Conservation (phyloP, 2,329 filamentous ascomycete genomes). For the Magnaporthales sp. region DNA sequence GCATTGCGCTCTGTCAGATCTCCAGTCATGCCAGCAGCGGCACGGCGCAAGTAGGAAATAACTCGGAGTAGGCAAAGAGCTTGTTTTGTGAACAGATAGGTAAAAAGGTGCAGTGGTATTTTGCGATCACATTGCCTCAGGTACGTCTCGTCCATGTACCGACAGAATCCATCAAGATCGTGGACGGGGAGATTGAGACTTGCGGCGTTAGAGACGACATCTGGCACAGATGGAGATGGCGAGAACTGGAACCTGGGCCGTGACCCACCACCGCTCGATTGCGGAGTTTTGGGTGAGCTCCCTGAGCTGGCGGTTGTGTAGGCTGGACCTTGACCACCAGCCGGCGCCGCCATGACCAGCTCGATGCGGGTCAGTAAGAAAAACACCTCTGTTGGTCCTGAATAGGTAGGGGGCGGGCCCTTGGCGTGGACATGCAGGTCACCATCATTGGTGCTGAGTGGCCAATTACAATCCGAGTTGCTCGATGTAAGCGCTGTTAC, state of each 20-base stretch:
- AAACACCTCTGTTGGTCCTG: constrained; percentile 49
- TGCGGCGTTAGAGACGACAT: constrained; percentile 37
- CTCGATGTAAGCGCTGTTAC: constrained; percentile 45
- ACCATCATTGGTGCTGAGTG: constrained; percentile 53
- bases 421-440: constrained; percentile 50
- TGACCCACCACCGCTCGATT: constrained; percentile 11
- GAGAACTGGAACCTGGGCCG: constrained; percentile 21
- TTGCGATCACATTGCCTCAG: constrained; percentile 47
- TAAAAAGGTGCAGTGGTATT: constrained; percentile 51
- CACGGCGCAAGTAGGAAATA: constrained; percentile 40
- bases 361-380: constrained; percentile 50
- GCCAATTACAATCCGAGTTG: constrained; percentile 44
- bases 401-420: constrained; percentile 38
- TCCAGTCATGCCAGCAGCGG: constrained; percentile 11
- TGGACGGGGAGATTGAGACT: constrained; percentile 38
- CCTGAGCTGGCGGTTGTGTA: constrained; percentile 14
- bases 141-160: constrained; percentile 47
- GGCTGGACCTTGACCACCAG: constrained; percentile 7
- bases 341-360: constrained; percentile 40
- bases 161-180: constrained; percentile 44
- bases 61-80: constrained; percentile 49
- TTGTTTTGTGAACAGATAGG: constrained; percentile 46
- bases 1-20: constrained; percentile 39
- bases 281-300: constrained; percentile 16
- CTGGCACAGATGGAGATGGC: constrained; percentile 29